Evolutionary conservation across 352 stramenopile species (phyloP), one percentile per base, ranked within the genome.

Genomic region (Phytophthora agathidicida): DNA sequence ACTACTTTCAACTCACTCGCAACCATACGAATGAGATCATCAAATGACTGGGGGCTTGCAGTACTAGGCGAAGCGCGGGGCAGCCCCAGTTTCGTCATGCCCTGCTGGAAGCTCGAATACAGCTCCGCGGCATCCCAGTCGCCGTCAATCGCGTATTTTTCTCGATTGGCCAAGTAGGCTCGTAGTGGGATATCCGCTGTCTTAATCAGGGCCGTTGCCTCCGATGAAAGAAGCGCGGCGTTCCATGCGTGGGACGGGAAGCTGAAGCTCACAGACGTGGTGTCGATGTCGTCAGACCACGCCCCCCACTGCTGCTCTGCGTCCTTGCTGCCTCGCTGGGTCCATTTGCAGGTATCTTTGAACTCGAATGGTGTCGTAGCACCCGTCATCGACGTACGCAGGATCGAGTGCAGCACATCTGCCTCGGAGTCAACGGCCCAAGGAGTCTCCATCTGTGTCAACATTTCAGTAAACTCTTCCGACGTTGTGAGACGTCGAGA

Each of bases 211-310:
- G 17, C 30, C 14, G 5, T 38, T 19, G 30, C 27, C 26, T 64
- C 35, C 9, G 32, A 67, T 20, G 33, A 45, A 16, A 74, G 37
- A 5, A 79, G 14, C 19, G 53, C 37, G 5, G 13, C 24, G n/a
- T 62, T 76, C 72, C 72, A 81, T 10, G 67, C 53, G 37, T 69
- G 60, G 6, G 62, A 60, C 7, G 50, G 54, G 13, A 73, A 76
- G 20, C 72, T 75, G 39, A 78, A 58, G 19, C 50, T 68, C 20
- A 73, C 61, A 4, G 53, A 71, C 16, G 70, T 73, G n/a, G 69
- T 73, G 53, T 78, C 69, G 33, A 78, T 60, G 11, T 78, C 69
- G 22, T 78, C 57, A 17, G 53, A 32, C 58, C 53, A 71, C 0
- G 54, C 54, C 35, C 35, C 49, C 65, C 53, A 74, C 37, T 67